Conservation (phyloP, 2,329 filamentous ascomycete species). For the Capronia coronata region DNA sequence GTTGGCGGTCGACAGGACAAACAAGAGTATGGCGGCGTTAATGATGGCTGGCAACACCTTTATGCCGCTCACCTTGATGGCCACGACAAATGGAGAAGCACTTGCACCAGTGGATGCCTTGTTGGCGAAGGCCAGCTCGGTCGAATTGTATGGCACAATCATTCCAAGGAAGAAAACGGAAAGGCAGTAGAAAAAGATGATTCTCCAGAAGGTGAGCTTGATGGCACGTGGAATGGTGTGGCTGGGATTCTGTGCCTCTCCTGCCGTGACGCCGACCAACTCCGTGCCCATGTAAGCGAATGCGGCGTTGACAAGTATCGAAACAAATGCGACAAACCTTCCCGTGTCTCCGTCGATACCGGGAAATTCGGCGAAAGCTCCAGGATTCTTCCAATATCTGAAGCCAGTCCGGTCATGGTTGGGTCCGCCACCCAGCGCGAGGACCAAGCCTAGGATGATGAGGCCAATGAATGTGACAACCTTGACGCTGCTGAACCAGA, state of each 20-base stretch:
- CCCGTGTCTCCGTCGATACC: constrained; percentile 4
- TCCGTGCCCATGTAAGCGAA: constrained; percentile 40
- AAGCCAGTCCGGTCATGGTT: constrained; percentile 57
- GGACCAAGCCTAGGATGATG: constrained; percentile 58
- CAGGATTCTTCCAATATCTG: constrained; percentile 59
- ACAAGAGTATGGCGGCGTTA: constrained; percentile 69
- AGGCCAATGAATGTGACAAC: constrained; percentile 60
- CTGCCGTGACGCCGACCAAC: constrained; percentile 50
- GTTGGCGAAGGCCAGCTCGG: constrained; percentile 20
- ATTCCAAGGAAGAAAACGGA: constrained; percentile 25
- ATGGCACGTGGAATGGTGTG: constrained; percentile 50
- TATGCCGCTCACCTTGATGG: constrained; percentile 36
- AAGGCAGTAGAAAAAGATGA: constrained; percentile 51
- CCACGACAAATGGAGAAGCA: constrained; percentile 52
- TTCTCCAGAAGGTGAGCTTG: constrained; percentile 50
- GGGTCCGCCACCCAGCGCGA: constrained; percentile 60
- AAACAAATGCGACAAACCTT: constrained; percentile 53
- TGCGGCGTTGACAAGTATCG: constrained; percentile 35
- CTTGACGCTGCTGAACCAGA: constrained; percentile 57
- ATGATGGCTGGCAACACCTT: constrained; percentile 62
- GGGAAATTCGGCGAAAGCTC: no score
- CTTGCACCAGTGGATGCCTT: no score
- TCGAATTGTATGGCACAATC: constrained; percentile 34
- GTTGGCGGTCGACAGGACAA: constrained; percentile 55
- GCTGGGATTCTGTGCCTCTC: constrained; percentile 50